Conservation (phyloP, 306 rosid genomes). For the Datisca glomerata region DNA sequence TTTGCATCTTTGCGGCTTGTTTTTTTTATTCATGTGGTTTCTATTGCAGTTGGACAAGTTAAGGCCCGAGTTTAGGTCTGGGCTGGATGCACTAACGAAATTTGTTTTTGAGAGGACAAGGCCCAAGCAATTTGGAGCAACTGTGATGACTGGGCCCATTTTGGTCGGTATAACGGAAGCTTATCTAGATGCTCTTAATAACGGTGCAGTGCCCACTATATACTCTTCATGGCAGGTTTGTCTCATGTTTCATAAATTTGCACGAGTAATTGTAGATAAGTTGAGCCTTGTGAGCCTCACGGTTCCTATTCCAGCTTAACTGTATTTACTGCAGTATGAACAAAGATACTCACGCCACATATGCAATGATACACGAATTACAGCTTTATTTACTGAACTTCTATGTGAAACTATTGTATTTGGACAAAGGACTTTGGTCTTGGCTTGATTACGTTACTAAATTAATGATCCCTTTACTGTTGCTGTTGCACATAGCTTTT, state of each 20-base stretch:
- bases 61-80: constrained; percentile 79
- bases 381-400: too few relatives aligned
- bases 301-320: too few relatives aligned
- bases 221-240: constrained; percentile 97
- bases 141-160: constrained; percentile 88
- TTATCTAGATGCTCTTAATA: constrained; percentile 83
- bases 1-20: not conserved
- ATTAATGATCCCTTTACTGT: too few relatives aligned
- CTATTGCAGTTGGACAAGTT: constrained; percentile 52
- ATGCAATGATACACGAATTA: too few relatives aligned
- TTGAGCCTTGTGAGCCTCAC: not conserved
- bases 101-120: constrained; percentile 92
- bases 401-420: too few relatives aligned
- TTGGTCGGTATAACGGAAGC: constrained; percentile 74
- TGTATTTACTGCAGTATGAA: too few relatives aligned
- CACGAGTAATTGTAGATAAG: not conserved
- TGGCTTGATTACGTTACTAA: too few relatives aligned
- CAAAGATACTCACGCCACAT: too few relatives aligned
- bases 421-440: too few relatives aligned
- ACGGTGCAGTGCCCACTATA: constrained; percentile 95
- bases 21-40: constrained; percentile 4
- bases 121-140: constrained; percentile 96
- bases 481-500: too few relatives aligned
- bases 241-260: constrained; percentile 7
- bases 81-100: constrained; percentile 69